phyloP scores from a whole-genome alignment of 2,329 filamentous ascomycete species.

The Rutstroemia sp. region DNA sequence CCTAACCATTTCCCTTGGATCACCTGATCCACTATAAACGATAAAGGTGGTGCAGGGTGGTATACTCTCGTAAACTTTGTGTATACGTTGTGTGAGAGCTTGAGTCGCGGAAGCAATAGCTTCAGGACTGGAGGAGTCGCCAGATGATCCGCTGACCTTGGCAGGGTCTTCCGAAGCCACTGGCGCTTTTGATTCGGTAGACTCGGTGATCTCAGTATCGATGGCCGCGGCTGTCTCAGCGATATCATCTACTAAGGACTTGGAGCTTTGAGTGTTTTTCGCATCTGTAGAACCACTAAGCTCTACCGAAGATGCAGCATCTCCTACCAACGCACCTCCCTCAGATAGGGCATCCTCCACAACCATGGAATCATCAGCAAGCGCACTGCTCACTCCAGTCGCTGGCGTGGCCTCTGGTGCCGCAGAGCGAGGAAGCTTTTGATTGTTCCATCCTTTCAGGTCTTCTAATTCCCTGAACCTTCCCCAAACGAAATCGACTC shows the following conservation, averaged over 20 bases:
- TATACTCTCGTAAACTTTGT: conserved; percentile 48
- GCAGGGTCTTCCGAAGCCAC: not conserved
- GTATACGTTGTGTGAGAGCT: conserved; percentile 37
- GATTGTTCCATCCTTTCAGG: conserved; percentile 59
- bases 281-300: not conserved
- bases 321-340: not conserved
- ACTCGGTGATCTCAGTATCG: not conserved
- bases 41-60: conserved; percentile 60
- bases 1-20: conserved; percentile 58
- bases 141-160: not conserved
- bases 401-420: not conserved
- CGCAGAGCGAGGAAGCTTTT: conserved; percentile 28
- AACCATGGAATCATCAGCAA: no score
- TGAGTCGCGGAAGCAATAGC: conserved; percentile 14
- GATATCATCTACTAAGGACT: not conserved
- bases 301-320: not conserved
- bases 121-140: not conserved
- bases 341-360: no score
- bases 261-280: not conserved
- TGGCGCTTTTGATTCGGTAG: not conserved
- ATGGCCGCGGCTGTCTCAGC: not conserved
- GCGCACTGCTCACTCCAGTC: not conserved
- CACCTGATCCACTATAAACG: conserved; percentile 58
- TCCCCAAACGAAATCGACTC: conserved; percentile 61
- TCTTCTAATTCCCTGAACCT: conserved; percentile 59